These are phyloP conservation scores for Boletus barrowsii DNA, from an alignment of 768 basidiomycete species.

Conservation along the genomic window DNA sequence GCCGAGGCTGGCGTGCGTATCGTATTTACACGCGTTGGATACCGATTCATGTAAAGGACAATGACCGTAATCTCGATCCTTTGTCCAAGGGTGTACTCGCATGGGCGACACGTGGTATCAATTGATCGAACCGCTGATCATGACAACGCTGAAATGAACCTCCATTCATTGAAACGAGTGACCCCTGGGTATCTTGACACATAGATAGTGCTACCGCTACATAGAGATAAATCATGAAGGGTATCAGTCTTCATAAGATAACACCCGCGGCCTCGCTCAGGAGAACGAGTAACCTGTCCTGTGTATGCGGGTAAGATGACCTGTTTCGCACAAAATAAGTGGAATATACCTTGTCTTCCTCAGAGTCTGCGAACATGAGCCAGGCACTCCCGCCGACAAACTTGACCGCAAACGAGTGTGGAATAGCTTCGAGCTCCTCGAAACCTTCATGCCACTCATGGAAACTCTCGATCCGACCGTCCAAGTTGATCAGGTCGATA, in stretches of 20 bases:
- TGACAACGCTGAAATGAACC: not conserved
- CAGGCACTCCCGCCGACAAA: slow-evolving; percentile 51
- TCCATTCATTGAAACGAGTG: slow-evolving; percentile 6
- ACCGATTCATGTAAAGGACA: no score
- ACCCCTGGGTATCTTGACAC: slow-evolving; percentile 5
- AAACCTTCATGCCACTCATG: slow-evolving; percentile 67
- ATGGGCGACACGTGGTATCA: no score
- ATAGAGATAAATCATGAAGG: slow-evolving; percentile 8
- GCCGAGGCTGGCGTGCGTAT: no score
- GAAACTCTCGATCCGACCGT: slow-evolving; percentile 44
- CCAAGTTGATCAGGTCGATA: slow-evolving; percentile 41
- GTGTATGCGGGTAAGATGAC: not conserved
- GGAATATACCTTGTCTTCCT: slow-evolving; percentile 55
- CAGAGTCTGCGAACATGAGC: slow-evolving; percentile 60
- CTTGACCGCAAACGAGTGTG: slow-evolving; percentile 64
- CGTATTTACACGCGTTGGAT: no score
- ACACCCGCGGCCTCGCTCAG: slow-evolving; percentile 29
- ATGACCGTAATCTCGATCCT: no score
- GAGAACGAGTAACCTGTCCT: slow-evolving; percentile 29
- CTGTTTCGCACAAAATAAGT: not conserved
- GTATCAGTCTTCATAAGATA: slow-evolving; percentile 23
- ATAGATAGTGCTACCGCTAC: slow-evolving; percentile 19
- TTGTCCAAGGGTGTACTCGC: no score
- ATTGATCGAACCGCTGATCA: no score
- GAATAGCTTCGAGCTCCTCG: slow-evolving; percentile 63